Percentiles rank a stretch among this genome's conserved stretches.
phyloP scores from a whole-genome alignment of 768 basidiomycete genomes.

The Mycena olivaceomarginata region DNA sequence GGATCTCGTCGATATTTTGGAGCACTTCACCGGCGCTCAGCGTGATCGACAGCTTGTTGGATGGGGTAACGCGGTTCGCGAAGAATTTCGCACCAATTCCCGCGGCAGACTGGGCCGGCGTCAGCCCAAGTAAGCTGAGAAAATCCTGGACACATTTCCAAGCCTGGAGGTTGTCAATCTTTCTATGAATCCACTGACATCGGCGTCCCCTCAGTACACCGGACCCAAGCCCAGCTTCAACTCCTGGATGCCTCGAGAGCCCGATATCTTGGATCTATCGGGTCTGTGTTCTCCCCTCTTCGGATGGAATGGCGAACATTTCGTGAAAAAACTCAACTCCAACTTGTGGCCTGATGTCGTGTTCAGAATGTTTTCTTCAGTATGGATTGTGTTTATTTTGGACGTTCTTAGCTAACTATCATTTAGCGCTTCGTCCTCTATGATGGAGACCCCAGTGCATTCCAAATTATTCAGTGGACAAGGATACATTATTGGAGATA shows the following conservation, averaged over 20 bases:
- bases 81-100: background rate
- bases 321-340: slow-evolving; percentile 11
- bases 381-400: background rate
- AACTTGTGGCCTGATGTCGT: background rate
- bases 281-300: background rate
- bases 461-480: too few species aligned
- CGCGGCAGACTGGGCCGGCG: background rate
- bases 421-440: background rate
- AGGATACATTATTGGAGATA: too few species aligned
- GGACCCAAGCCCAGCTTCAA: background rate
- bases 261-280: background rate
- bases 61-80: background rate
- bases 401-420: background rate
- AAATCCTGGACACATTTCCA: background rate
- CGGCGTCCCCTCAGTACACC: background rate
- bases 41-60: background rate
- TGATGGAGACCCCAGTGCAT: too few species aligned
- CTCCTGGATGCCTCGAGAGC: slow-evolving; percentile 8
- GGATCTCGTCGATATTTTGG: background rate
- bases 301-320: background rate
- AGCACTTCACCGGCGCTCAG: background rate
- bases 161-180: background rate
- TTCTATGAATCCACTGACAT: background rate
- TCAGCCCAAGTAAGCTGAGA: background rate
- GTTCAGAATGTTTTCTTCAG: slow-evolving; percentile 8